Evolutionary conservation across 1,139 yeast species (phyloP).

Genomic region (Suhomyces terraborum): DNA sequence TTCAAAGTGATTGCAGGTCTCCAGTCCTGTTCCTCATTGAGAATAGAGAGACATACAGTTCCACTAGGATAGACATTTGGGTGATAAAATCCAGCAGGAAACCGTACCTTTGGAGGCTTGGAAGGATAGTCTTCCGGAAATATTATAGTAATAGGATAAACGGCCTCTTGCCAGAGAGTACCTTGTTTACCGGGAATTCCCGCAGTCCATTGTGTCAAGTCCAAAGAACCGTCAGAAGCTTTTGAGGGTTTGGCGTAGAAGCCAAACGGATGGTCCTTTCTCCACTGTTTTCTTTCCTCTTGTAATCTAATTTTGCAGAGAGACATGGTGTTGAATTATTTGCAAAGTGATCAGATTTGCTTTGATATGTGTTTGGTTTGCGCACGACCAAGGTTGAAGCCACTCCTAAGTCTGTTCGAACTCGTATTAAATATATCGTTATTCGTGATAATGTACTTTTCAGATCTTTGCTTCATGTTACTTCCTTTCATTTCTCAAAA

Average conservation of each 20-base stretch:
- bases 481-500: too few relatives aligned
- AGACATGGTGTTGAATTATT: conserved; percentile 29
- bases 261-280: conserved; percentile 98
- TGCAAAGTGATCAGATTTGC: conserved; percentile 1
- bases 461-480: too few relatives aligned
- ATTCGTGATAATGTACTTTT: too few relatives aligned
- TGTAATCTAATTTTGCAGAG: conserved; percentile 79
- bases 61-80: conserved; percentile 98
- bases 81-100: conserved; percentile 88
- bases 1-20: conserved; percentile 93
- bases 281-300: conserved; percentile 93
- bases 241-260: conserved; percentile 90
- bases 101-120: conserved; percentile 91
- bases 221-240: conserved; percentile 75
- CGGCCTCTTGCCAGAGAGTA: conserved; percentile 87
- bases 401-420: too few relatives aligned
- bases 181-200: conserved; percentile 92
- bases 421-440: too few relatives aligned
- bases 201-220: conserved; percentile 86
- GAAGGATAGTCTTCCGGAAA: conserved; percentile 95
- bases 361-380: conserved; percentile 1
- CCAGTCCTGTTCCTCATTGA: conserved; percentile 98
- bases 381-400: too few relatives aligned
- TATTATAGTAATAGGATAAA: conserved; percentile 78
- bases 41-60: conserved; percentile 86